A percentile compares a stretch with the other conserved stretches of the same genome.
These are phyloP conservation scores for Coemansia sp. DNA, from an alignment of 192 early-diverging fungal species.

Conservation along the genomic window DNA sequence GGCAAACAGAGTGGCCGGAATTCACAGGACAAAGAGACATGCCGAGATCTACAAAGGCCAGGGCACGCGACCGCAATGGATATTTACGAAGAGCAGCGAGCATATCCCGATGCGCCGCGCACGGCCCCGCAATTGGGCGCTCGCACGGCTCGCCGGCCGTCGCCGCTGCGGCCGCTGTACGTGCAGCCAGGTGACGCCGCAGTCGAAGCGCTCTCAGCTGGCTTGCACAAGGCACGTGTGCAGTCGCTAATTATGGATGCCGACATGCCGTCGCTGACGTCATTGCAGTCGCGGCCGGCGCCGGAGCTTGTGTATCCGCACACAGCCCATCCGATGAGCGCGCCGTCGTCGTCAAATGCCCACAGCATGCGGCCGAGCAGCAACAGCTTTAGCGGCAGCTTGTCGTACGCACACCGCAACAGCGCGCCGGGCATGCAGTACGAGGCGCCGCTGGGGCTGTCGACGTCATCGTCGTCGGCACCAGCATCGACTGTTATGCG, in stretches of 20 bases:
- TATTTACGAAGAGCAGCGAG: slow-evolving; percentile 4
- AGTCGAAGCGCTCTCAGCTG: slow-evolving; percentile 36
- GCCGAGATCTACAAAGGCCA: slow-evolving; percentile 12
- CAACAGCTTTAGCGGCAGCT: slow-evolving; percentile 44
- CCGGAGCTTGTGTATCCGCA: slow-evolving; percentile 31
- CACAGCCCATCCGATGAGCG: slow-evolving; percentile 31
- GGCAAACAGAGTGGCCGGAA: slow-evolving; percentile 11
- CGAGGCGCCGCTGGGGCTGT: slow-evolving; percentile 18
- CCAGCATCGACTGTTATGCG: slow-evolving; percentile 44
- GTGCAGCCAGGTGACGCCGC: slow-evolving; percentile 11
- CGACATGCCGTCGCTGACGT: slow-evolving; percentile 17
- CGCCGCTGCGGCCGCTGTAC: slow-evolving; percentile 19
- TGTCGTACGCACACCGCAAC: slow-evolving; percentile 1
- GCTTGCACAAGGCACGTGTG: slow-evolving; percentile 48
- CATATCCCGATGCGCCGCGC: too few species aligned
- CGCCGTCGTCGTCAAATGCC: slow-evolving; percentile 12
- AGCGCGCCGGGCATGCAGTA: slow-evolving; percentile 5
- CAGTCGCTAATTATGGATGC: slow-evolving; percentile 36
- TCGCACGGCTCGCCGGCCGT: slow-evolving; percentile 9
- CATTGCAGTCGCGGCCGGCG: slow-evolving; percentile 25
- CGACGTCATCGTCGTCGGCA: slow-evolving; percentile 39
- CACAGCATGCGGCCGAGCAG: slow-evolving; percentile 37
- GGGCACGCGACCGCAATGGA: slow-evolving; percentile 13
- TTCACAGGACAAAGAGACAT: background rate
- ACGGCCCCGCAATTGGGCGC: background rate